These are phyloP conservation scores for Cyberlindnera euphorbiiphila DNA, from an alignment of 805 yeast species.

Conservation along the genomic window DNA sequence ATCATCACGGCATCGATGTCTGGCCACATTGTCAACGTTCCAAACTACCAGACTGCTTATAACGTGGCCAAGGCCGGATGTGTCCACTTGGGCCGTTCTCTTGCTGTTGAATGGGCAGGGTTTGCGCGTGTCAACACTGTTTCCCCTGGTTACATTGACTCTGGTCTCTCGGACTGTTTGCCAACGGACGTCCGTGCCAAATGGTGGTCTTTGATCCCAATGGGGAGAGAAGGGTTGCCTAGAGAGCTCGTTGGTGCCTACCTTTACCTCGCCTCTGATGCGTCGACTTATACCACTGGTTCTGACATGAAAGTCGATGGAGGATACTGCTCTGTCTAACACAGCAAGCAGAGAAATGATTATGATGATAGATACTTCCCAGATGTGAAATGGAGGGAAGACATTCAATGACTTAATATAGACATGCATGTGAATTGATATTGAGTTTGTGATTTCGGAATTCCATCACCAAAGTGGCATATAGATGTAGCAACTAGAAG, in stretches of 20 bases:
- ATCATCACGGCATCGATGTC: constrained; percentile 88
- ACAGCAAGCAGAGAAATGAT: no score
- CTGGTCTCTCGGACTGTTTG: constrained; percentile 55
- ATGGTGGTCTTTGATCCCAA: constrained; percentile 54
- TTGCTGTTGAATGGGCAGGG: constrained; percentile 75
- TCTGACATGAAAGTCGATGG: constrained; percentile 77
- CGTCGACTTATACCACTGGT: constrained; percentile 77
- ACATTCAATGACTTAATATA: no score
- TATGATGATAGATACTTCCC: no score
- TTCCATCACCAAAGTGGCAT: no score
- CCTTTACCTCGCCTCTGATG: constrained; percentile 75
- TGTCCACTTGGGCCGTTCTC: constrained; percentile 19
- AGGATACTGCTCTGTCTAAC: constrained; percentile 45
- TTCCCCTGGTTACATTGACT: constrained; percentile 82
- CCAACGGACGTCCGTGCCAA: constrained; percentile 40
- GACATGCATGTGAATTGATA: no score
- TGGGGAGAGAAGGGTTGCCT: constrained; percentile 74
- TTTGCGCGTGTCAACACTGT: constrained; percentile 82
- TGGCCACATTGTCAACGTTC: constrained; percentile 81
- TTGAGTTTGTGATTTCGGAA: no score
- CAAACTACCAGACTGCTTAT: constrained; percentile 83
- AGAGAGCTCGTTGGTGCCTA: constrained; percentile 78
- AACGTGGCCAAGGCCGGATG: constrained; percentile 37
- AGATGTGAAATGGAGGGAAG: no score
- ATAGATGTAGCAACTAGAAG: no score